Conservation (phyloP, 164 flowering plant genomes). For the Piper longum region DNA sequence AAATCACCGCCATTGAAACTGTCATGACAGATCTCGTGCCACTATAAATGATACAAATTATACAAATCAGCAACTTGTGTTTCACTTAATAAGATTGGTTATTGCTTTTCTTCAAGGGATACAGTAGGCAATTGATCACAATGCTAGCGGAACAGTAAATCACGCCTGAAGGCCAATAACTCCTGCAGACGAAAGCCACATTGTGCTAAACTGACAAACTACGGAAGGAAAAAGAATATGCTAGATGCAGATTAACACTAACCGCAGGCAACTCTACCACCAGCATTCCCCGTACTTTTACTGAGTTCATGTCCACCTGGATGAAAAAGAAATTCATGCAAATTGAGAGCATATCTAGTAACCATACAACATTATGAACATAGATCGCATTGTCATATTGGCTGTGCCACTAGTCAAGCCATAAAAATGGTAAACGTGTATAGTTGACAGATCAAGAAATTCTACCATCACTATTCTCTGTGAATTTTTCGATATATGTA, state of each 20-base stretch:
- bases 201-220: too few species aligned
- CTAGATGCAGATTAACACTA: neutral
- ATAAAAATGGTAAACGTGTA: too few species aligned
- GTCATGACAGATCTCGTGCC: neutral
- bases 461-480: too few species aligned
- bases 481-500: too few species aligned
- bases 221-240: neutral
- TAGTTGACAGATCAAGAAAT: too few species aligned
- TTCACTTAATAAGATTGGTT: too few species aligned
- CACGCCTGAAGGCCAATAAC: slow-evolving; percentile 39
- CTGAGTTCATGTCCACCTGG: slow-evolving; percentile 7
- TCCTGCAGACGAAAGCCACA: slow-evolving; percentile 22
- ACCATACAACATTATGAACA: too few species aligned
- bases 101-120: too few species aligned
- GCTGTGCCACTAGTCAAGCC: too few species aligned
- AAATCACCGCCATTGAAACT: too few species aligned
- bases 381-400: too few species aligned
- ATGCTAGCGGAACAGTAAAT: neutral
- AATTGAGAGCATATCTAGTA: too few species aligned
- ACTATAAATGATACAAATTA: neutral
- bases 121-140: neutral
- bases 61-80: neutral
- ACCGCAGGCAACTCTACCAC: slow-evolving; percentile 7
- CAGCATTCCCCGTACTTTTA: slow-evolving; percentile 6
- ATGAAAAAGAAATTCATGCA: neutral